These are phyloP conservation scores for Debaryomyces robertsiae DNA, from an alignment of 1,139 yeast genomes.

Conservation along the genomic window DNA sequence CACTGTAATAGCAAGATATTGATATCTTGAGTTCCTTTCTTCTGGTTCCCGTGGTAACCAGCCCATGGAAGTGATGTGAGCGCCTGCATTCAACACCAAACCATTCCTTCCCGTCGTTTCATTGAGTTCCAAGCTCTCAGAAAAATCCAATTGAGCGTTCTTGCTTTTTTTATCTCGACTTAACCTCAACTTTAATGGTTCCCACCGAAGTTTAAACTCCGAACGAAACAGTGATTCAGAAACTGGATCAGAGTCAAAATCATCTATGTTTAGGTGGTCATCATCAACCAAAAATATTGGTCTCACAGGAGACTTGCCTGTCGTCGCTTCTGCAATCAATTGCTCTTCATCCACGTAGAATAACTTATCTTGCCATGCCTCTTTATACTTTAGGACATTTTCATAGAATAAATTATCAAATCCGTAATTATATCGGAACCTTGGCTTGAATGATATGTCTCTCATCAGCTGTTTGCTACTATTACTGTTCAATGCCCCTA, in stretches of 20 bases:
- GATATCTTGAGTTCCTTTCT: slow-evolving; percentile 13
- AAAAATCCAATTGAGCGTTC: slow-evolving; percentile 9
- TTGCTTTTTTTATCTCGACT: background rate
- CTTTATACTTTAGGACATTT: slow-evolving; percentile 28
- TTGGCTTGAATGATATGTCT: slow-evolving; percentile 37
- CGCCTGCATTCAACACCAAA: slow-evolving; percentile 55
- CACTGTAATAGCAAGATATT: slow-evolving; percentile 57
- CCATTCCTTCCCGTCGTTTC: slow-evolving; percentile 38
- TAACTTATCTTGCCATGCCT: slow-evolving; percentile 37
- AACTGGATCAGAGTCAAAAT: slow-evolving; percentile 7
- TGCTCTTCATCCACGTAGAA: slow-evolving; percentile 34
- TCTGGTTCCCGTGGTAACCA: slow-evolving; percentile 46
- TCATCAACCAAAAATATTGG: slow-evolving; percentile 5
- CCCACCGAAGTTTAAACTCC: slow-evolving; percentile 8
- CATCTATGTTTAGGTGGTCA: slow-evolving; percentile 12
- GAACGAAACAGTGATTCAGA: slow-evolving; percentile 10
- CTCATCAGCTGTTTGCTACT: slow-evolving; percentile 16
- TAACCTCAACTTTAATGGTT: slow-evolving; percentile 1
- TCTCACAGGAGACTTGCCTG: slow-evolving; percentile 5
- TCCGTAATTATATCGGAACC: slow-evolving; percentile 41
- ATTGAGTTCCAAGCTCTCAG: slow-evolving; percentile 14
- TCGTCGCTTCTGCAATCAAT: slow-evolving; percentile 6
- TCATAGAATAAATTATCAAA: slow-evolving; percentile 33
- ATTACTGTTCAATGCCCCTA: background rate
- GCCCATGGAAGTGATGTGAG: slow-evolving; percentile 52